Conservation (phyloP, 192 early-diverging fungal species). For the Backusella mclennaniae region DNA sequence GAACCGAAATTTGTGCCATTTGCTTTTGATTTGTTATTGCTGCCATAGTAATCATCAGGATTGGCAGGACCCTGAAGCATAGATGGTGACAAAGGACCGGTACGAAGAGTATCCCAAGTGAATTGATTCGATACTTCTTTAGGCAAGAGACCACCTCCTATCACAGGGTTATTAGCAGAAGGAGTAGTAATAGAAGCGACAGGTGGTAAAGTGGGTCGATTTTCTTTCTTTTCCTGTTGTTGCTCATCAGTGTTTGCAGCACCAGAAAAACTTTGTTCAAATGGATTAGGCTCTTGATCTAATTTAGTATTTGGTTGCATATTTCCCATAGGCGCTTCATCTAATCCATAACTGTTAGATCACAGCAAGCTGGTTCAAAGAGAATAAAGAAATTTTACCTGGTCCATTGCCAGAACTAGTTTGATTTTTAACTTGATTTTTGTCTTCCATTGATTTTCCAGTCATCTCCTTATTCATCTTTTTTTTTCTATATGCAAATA, state of each 20-base stretch:
- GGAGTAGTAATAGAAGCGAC: background rate
- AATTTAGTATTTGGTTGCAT: background rate
- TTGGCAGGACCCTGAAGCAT: constrained; percentile 69
- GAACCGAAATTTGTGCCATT: background rate
- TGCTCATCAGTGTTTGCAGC: background rate
- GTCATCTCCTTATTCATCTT: constrained; percentile 1
- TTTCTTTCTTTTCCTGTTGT: background rate
- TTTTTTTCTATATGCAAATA: constrained; percentile 4
- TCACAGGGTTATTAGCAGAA: background rate
- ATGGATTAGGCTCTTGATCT: constrained; percentile 2
- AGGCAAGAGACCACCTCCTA: constrained; percentile 25
- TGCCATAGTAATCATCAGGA: constrained; percentile 22
- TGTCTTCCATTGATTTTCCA: constrained; percentile 1
- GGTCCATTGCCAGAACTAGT: background rate
- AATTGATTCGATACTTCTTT: constrained; percentile 31
- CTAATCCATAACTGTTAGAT: background rate
- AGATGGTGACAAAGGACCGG: constrained; percentile 73
- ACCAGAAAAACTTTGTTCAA: constrained; percentile 8
- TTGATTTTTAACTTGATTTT: constrained; percentile 5
- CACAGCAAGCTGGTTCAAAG: too few species aligned
- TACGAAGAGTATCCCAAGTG: constrained; percentile 63
- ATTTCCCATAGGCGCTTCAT: background rate
- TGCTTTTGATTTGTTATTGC: background rate
- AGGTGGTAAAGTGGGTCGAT: background rate
- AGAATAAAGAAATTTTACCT: background rate